Evolutionary conservation across 495 filamentous ascomycete species (phyloP).

Genomic region (Alectoria sarmentosa): DNA sequence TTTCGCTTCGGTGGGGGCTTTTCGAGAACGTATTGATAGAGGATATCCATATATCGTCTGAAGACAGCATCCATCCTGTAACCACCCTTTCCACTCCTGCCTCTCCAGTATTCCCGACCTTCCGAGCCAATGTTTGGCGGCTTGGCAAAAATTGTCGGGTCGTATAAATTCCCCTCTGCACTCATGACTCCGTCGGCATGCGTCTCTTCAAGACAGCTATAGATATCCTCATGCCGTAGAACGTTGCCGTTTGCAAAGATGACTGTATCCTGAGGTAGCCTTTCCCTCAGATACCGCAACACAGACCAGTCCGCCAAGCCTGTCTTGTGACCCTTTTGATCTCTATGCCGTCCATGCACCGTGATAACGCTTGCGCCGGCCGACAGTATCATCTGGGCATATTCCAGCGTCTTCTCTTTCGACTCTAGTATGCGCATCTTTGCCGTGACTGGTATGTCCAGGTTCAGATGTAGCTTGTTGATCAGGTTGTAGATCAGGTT

Average conservation of each 20-base stretch:
- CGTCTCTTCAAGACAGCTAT: slow-evolving; percentile 70
- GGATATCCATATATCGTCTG: slow-evolving; percentile 81
- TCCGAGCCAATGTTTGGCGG: slow-evolving; percentile 56
- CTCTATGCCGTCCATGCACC: slow-evolving; percentile 79
- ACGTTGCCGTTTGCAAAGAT: slow-evolving; percentile 97
- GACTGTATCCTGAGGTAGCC: slow-evolving; percentile 78
- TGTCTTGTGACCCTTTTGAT: slow-evolving; percentile 95
- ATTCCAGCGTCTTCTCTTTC: slow-evolving; percentile 76
- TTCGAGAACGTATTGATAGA: slow-evolving; percentile 67
- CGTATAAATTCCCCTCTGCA: slow-evolving; percentile 87
- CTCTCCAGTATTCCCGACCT: slow-evolving; percentile 76
- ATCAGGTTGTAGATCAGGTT: slow-evolving; percentile 73
- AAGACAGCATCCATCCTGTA: slow-evolving; percentile 85
- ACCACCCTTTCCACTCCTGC: slow-evolving; percentile 71
- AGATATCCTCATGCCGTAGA: slow-evolving; percentile 73
- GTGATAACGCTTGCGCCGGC: slow-evolving; percentile 91
- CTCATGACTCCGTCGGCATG: slow-evolving; percentile 93
- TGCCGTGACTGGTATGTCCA: slow-evolving; percentile 79
- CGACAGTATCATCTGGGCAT: slow-evolving; percentile 78
- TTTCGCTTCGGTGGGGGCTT: slow-evolving; percentile 52
- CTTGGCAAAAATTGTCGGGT: slow-evolving; percentile 77
- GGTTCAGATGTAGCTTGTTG: slow-evolving; percentile 60
- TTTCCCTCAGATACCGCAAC: slow-evolving; percentile 74
- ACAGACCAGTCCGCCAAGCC: slow-evolving; percentile 87
- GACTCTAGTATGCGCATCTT: slow-evolving; percentile 91